A percentile compares a stretch with the other conserved stretches of the same genome.
Evolutionary conservation across 2,329 filamentous ascomycete genomes (phyloP).

Genomic region (Chaetothyriales sp.): DNA sequence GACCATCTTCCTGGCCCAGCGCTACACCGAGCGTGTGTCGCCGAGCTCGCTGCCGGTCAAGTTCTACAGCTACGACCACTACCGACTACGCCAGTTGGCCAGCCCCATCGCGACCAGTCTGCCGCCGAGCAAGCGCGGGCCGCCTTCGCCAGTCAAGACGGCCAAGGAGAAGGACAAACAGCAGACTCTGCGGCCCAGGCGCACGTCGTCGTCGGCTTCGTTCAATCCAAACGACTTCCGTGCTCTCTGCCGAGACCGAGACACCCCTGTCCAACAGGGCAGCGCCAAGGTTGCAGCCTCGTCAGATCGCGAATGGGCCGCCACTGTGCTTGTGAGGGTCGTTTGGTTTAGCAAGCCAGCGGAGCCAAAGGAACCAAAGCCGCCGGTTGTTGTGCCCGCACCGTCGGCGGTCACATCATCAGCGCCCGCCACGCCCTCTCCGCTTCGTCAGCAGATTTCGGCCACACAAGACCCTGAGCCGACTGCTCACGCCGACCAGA

Average conservation of each 20-base stretch:
- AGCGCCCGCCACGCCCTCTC: conserved; percentile 57
- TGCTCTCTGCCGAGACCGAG: conserved; percentile 53
- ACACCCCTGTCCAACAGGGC: conserved; percentile 26
- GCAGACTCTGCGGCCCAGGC: conserved; percentile 19
- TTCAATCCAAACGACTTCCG: conserved; percentile 75
- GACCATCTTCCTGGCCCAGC: conserved; percentile 71
- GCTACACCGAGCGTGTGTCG: conserved; percentile 57
- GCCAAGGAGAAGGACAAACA: conserved; percentile 54
- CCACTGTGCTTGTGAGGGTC: conserved; percentile 67
- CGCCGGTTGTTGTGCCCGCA: conserved; percentile 5
- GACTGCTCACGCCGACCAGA: not conserved
- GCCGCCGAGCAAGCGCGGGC: conserved; percentile 34
- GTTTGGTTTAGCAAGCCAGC: conserved; percentile 51
- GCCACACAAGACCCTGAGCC: not conserved
- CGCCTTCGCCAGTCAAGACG: conserved; percentile 36
- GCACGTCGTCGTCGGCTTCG: conserved; percentile 22
- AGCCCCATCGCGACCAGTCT: conserved; percentile 65
- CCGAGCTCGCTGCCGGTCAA: conserved; percentile 63
- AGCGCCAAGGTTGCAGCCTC: conserved; percentile 19
- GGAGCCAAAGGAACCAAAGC: conserved; percentile 12
- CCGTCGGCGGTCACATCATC: conserved; percentile 24
- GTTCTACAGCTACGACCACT: conserved; percentile 60
- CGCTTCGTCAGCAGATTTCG: conserved; percentile 46
- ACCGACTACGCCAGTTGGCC: conserved; percentile 71
- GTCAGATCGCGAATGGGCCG: conserved; percentile 43